Conservation (phyloP, 768 basidiomycete genomes). For the Russula abietina region DNA sequence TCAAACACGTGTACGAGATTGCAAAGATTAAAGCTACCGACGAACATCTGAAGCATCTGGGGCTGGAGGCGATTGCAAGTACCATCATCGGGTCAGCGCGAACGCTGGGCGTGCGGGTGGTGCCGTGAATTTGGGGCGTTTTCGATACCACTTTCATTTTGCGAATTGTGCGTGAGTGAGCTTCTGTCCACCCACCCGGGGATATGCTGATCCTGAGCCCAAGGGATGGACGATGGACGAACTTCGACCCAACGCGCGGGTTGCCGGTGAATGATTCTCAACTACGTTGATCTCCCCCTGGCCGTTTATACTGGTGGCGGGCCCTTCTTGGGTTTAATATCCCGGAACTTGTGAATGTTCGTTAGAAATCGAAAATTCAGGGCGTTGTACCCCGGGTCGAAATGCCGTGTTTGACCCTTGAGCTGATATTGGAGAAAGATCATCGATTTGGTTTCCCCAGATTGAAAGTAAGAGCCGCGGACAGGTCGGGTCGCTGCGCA, state of each 20-base stretch:
- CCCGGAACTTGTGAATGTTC: constrained; percentile 26
- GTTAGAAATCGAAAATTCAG: constrained; percentile 23
- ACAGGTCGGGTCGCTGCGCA: constrained; percentile 18
- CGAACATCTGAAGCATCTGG: constrained; percentile 80
- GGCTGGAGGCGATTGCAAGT: constrained; percentile 81
- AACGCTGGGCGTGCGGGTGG: constrained; percentile 85
- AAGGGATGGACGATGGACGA: constrained; percentile 2
- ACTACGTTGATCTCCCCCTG: constrained; percentile 15
- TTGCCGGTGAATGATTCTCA: constrained; percentile 18
- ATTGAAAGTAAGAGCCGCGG: constrained; percentile 24
- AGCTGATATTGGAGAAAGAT: constrained; percentile 23
- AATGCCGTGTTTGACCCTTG: constrained; percentile 22
- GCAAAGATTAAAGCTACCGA: constrained; percentile 94
- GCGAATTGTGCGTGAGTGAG: constrained; percentile 8
- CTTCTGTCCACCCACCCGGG: constrained; percentile 12
- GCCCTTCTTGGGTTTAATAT: constrained; percentile 22
- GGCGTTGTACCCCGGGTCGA: constrained; percentile 17
- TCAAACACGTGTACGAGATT: constrained; percentile 99
- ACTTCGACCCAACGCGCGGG: constrained; percentile 11
- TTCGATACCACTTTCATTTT: constrained; percentile 11
- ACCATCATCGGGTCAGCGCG: constrained; percentile 85
- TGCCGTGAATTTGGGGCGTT: constrained; percentile 51
- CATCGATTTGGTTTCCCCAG: constrained; percentile 24
- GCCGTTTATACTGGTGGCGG: constrained; percentile 19
- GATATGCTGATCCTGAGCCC: constrained; percentile 17